Base-by-base conservation (phyloP, 2,329 filamentous ascomycete genomes). In the Claviceps quebecensis region DNA sequence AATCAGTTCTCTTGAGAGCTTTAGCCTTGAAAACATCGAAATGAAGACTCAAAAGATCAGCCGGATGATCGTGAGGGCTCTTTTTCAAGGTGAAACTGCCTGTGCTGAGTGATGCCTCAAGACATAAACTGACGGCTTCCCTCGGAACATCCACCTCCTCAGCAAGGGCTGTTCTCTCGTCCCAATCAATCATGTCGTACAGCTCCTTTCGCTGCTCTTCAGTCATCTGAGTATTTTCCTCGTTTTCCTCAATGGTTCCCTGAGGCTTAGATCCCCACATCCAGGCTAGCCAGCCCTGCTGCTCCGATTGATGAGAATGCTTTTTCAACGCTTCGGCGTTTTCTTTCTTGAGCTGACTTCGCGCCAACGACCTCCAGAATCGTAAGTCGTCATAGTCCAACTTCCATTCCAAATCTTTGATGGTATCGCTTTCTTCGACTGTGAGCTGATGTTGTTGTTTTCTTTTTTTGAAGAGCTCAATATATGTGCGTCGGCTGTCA, bases 121-220 rank as follows among this genome's bases (percentile, higher is more conserved):
- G 73, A 63, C 96, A 87, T 65, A 97, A 75, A 67, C 97, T 96
- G 61, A 98, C 77, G 9, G 88, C 88, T 59, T 99, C 93, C 50
- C 87, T 81, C 0, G 94, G 94, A 36, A 89, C 75, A 59, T 98
- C 93, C 3, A 99, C 83, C 43, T 86, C 84, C 58, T 95, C 89
- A 0, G 88, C 77, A 40, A 98, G 76, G 2, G 86, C 87, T 54
- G 90, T 83, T 72, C 96, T 97, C 67, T 99, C 93, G 56, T 98
- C 87, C 83, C 91, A 99, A 61, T 97, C 93, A 60, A 99, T 99
- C 48, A 88, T 94, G 59, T 94, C 85, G 66, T 97, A 98, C 9
- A 99, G 77, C 67, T 98, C 91, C 65, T 97, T 89, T 43, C 91
- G 84, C 65, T 99, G 90, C 66, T 97, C 84, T 55, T 98, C 93